Evolutionary conservation across 805 yeast genomes (phyloP).

Genomic region (Hanseniaspora guilliermondii): DNA sequence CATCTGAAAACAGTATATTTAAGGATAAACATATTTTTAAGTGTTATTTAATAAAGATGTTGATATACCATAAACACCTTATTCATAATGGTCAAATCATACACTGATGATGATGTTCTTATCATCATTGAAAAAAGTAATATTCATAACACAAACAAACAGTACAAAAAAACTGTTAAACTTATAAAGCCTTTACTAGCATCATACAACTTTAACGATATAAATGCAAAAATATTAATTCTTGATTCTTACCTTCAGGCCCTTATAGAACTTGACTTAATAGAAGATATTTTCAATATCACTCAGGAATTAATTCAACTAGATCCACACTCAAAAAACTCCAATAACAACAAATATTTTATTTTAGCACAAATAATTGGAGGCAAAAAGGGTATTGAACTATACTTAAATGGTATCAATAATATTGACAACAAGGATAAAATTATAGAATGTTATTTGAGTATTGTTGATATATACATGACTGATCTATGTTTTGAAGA

Average conservation of each 20-base stretch:
- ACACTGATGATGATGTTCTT: background rate
- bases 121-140: slow-evolving; percentile 16
- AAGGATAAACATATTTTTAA: too few species aligned
- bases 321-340: slow-evolving; percentile 53
- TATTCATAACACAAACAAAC: slow-evolving; percentile 15
- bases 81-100: background rate
- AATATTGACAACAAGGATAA: slow-evolving; percentile 35
- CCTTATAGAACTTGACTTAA: slow-evolving; percentile 1
- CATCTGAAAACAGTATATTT: background rate
- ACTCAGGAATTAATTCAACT: slow-evolving; percentile 48
- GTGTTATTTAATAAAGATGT: too few species aligned
- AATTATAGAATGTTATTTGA: slow-evolving; percentile 63
- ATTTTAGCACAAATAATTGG: slow-evolving; percentile 87
- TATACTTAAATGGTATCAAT: slow-evolving; percentile 51
- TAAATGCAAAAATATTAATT: background rate
- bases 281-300: slow-evolving; percentile 33
- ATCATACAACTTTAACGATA: background rate
- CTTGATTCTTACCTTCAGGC: slow-evolving; percentile 3
- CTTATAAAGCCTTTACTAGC: slow-evolving; percentile 18
- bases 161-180: slow-evolving; percentile 21
- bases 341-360: slow-evolving; percentile 66
- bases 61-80: background rate
- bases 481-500: slow-evolving; percentile 92
- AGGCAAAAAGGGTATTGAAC: slow-evolving; percentile 56
- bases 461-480: slow-evolving; percentile 93